Evolutionary conservation across 768 basidiomycete species (phyloP).

Genomic region (Lentinula detonsa): DNA sequence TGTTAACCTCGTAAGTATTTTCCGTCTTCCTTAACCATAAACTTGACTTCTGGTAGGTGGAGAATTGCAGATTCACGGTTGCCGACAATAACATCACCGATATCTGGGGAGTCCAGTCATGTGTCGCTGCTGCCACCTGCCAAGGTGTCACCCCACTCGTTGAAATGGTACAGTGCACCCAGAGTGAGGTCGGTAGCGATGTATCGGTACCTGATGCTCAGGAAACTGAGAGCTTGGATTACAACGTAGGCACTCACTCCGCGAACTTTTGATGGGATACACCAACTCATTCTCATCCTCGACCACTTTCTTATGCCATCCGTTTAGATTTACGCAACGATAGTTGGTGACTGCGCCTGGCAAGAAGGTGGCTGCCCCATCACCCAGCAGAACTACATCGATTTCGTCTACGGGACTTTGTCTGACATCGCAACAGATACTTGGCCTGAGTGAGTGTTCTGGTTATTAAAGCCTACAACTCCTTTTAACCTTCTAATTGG

Average conservation of each 20-base stretch:
- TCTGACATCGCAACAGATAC: background rate
- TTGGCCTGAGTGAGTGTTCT: conserved; percentile 2
- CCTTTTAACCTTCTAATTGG: background rate
- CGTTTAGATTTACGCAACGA: conserved; percentile 12
- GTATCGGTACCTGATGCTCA: background rate
- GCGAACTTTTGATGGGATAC: background rate
- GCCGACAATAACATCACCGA: background rate
- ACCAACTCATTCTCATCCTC: background rate
- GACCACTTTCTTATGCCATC: background rate
- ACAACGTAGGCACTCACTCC: background rate
- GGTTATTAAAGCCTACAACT: background rate
- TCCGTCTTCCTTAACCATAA: background rate
- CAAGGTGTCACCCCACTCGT: conserved; percentile 8
- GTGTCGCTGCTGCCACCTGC: conserved; percentile 12
- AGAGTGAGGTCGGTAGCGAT: background rate
- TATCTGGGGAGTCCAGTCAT: conserved; percentile 4
- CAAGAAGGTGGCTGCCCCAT: conserved; percentile 12
- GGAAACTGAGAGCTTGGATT: conserved; percentile 7
- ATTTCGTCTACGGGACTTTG: conserved; percentile 12
- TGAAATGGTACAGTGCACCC: conserved; percentile 5
- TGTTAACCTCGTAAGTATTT: background rate
- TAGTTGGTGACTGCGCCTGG: conserved; percentile 15
- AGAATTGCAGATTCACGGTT: conserved; percentile 1
- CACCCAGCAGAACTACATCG: conserved; percentile 14
- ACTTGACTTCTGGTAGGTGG: background rate